phyloP scores from a whole-genome alignment of 805 yeast genomes.

The Soucietia sequanensis region DNA sequence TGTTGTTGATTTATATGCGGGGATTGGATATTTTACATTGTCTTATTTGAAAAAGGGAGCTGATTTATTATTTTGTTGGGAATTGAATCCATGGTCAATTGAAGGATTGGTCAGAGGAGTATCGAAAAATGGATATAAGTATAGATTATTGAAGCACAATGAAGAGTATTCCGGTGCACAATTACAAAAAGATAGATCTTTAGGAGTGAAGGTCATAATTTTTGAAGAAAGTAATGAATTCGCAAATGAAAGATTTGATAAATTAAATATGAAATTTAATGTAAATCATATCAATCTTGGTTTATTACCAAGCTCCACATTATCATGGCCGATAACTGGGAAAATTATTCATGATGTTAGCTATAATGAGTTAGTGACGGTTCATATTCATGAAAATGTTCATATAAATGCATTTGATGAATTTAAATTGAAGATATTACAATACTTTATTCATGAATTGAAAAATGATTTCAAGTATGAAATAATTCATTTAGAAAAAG shows the following conservation, averaged over 20 bases:
- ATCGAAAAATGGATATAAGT: slow-evolving; percentile 38
- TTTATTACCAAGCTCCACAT: slow-evolving; percentile 66
- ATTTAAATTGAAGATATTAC: slow-evolving; percentile 21
- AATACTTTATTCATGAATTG: slow-evolving; percentile 9
- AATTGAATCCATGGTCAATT: slow-evolving; percentile 80
- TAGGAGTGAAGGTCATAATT: slow-evolving; percentile 40
- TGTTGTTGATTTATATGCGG: slow-evolving; percentile 73
- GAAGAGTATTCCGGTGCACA: slow-evolving; percentile 26
- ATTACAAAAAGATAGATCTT: slow-evolving; percentile 11
- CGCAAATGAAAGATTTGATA: slow-evolving; percentile 42
- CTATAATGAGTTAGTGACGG: slow-evolving; percentile 15
- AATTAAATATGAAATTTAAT: slow-evolving; percentile 11
- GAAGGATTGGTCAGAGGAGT: slow-evolving; percentile 67
- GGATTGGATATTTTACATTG: slow-evolving; percentile 82
- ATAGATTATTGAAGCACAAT: slow-evolving; percentile 24
- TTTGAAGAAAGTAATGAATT: slow-evolving; percentile 64
- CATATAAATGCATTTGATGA: slow-evolving; percentile 38
- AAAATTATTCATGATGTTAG: background rate
- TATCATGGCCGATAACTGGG: slow-evolving; percentile 53
- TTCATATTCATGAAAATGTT: slow-evolving; percentile 80
- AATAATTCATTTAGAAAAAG: slow-evolving; percentile 52
- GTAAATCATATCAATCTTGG: slow-evolving; percentile 74
- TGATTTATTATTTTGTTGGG: slow-evolving; percentile 66
- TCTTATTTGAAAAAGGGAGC: slow-evolving; percentile 61
- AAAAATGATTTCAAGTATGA: background rate